Base-by-base conservation (phyloP, 179 eudicot genomes). In the Silene noctiflora region DNA sequence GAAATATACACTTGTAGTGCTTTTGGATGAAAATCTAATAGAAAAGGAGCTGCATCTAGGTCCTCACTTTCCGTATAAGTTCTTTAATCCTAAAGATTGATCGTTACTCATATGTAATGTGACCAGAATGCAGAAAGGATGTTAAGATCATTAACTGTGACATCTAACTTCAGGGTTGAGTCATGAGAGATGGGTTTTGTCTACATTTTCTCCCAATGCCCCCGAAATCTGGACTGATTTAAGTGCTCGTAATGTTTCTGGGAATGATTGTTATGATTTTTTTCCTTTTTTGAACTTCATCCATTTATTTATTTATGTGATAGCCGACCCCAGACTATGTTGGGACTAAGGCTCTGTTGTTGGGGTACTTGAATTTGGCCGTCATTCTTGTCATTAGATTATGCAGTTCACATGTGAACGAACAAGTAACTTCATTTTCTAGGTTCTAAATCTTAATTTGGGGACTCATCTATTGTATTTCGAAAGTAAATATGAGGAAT, bases 401-500 rank as follows among this genome's bases (percentile, higher is more conserved):
- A 53, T 78, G 60, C 74, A 39, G 67, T 53, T 22, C 60, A 25
- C 29, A 1, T 27, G 29, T 27, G 2, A 1, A 27, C 2, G 29
- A 27, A 27, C 2, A 27, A 27, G 29, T 27, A 27, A 27, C 29
- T 27, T 27, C 29, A 27, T 27, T 27, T 27, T 27, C 2, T 27
- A 27, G 29, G 29, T 27, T 27, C 1, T 27, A 27, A 27, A 27
- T 27, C 29, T 27, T 27, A 27, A 2, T 27, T 27, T 27, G 59
- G 27, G 46, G 20, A 31, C 75, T 72, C 51, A 58, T 33, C 2
- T 31, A 10, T 70, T 51, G 20, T 55, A 13, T 29, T 56, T 72
- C 25, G 74, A 24, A 77, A 64, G 24, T 46, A 75, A 69, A 71
- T 78, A 74, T 13, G 59, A 72, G 59, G 33, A 33, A 42, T 42